These are phyloP conservation scores for Alternaria arborescens DNA, from an alignment of 2,329 filamentous ascomycete genomes.

Conservation along the genomic window DNA sequence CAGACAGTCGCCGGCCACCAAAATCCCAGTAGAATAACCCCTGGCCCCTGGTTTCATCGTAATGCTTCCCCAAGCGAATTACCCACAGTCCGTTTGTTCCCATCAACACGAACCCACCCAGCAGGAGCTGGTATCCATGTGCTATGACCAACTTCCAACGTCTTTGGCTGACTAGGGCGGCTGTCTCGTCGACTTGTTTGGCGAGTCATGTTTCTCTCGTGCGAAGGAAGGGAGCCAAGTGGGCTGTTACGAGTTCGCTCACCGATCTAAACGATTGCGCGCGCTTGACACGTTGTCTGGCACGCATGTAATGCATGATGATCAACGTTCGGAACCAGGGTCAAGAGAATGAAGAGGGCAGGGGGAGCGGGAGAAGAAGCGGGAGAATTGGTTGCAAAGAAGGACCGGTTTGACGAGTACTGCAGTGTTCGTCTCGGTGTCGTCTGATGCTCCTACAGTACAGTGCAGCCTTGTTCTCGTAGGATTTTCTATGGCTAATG, in stretches of 20 bases:
- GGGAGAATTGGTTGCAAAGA: slow-evolving; percentile 4
- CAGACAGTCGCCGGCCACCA: background rate
- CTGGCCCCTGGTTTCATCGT: slow-evolving; percentile 14
- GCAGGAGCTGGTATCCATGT: background rate
- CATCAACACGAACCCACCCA: slow-evolving; percentile 6
- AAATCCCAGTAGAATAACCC: background rate
- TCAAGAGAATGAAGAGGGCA: slow-evolving; percentile 1
- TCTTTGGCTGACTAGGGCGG: background rate
- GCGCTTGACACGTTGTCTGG: background rate
- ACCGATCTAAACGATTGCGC: slow-evolving; percentile 5
- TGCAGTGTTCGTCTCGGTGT: background rate
- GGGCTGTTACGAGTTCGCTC: slow-evolving; percentile 1
- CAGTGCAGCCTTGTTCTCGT: background rate
- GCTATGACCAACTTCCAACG: slow-evolving; percentile 4
- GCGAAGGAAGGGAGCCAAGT: background rate
- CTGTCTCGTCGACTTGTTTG: background rate
- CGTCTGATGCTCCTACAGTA: background rate
- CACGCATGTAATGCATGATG: slow-evolving; percentile 5
- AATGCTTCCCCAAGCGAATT: slow-evolving; percentile 6
- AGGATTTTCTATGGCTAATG: background rate
- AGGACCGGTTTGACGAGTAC: background rate
- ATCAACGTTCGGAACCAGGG: slow-evolving; percentile 3
- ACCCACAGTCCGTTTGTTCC: slow-evolving; percentile 5
- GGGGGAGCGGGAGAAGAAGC: slow-evolving; percentile 2
- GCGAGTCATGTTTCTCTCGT: background rate